phyloP scores from a whole-genome alignment of 176 grass and related monocot genomes.

The Triticum dicoccoides region DNA sequence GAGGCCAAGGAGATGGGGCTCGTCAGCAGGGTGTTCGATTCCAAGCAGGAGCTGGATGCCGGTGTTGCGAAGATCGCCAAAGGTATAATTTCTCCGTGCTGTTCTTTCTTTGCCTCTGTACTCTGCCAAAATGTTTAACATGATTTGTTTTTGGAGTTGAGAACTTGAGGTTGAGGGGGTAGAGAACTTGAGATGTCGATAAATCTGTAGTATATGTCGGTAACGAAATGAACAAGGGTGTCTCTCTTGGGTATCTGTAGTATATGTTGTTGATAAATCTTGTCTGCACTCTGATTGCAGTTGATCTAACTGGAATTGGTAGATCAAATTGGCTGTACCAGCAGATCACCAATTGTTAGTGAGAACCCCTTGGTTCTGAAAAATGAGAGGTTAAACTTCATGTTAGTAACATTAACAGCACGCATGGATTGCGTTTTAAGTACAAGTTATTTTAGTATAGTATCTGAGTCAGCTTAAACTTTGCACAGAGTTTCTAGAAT shows the following conservation, averaged over 20 bases:
- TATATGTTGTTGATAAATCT: background rate
- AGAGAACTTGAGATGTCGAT: background rate
- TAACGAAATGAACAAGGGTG: background rate
- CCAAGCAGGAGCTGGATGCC: conserved; percentile 52
- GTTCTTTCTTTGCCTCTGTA: background rate
- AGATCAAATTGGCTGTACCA: no score
- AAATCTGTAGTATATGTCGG: background rate
- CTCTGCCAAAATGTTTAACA: background rate
- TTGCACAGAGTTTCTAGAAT: background rate
- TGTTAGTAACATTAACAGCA: background rate
- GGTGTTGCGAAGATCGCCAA: conserved; percentile 48
- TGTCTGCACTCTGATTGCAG: background rate
- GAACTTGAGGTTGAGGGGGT: background rate
- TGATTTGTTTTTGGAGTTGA: background rate
- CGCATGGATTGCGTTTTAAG: background rate
- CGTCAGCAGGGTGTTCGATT: conserved; percentile 65
- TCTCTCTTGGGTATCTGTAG: background rate
- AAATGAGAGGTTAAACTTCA: background rate
- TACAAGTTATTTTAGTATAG: background rate
- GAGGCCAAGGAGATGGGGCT: conserved; percentile 86
- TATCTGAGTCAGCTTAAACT: background rate
- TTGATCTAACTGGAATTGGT: background rate
- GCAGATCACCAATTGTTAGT: background rate
- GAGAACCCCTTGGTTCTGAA: background rate
- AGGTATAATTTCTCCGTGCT: conserved; percentile 34